These are phyloP conservation scores for Claviceps sorghi DNA, from an alignment of 2,329 filamentous ascomycete species.

Conservation along the genomic window DNA sequence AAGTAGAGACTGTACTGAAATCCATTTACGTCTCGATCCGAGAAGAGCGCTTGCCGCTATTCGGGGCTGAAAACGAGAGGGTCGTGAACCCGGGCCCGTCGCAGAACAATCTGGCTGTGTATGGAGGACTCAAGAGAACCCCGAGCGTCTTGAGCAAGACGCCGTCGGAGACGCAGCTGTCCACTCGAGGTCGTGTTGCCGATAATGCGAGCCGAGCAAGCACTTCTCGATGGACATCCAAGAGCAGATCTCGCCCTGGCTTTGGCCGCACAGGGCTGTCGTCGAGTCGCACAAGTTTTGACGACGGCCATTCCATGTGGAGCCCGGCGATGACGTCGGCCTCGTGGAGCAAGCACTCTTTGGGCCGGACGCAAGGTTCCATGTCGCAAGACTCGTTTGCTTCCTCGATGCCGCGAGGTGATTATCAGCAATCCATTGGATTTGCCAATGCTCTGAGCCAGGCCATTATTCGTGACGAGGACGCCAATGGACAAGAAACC, in stretches of 20 bases:
- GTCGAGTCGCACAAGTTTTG: constrained; percentile 85
- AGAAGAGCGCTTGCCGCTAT: constrained; percentile 71
- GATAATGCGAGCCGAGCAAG: constrained; percentile 44
- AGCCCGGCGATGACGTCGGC: constrained; percentile 75
- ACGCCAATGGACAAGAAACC: constrained; percentile 36
- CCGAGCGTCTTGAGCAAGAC: constrained; percentile 89
- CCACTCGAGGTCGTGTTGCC: constrained; percentile 53
- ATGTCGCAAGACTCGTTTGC: constrained; percentile 87
- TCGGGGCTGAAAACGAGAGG: constrained; percentile 48
- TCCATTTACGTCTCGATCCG: constrained; percentile 84
- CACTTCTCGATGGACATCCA: constrained; percentile 65
- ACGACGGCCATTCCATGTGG: constrained; percentile 81
- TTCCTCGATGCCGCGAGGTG: constrained; percentile 57
- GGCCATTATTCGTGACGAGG: constrained; percentile 86
- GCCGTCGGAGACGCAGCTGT: constrained; percentile 65
- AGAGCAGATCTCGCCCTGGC: constrained; percentile 63
- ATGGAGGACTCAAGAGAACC: constrained; percentile 64
- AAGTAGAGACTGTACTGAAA: constrained; percentile 82
- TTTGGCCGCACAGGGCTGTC: constrained; percentile 69
- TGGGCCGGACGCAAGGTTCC: constrained; percentile 79
- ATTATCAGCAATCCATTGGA: constrained; percentile 92
- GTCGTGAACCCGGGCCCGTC: constrained; percentile 23
- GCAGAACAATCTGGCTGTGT: constrained; percentile 56
- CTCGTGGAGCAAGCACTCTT: constrained; percentile 87
- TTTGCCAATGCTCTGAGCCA: constrained; percentile 95